Conservation (phyloP, 1,284 basidiomycete species). For the Ceratobasidium sp. region DNA sequence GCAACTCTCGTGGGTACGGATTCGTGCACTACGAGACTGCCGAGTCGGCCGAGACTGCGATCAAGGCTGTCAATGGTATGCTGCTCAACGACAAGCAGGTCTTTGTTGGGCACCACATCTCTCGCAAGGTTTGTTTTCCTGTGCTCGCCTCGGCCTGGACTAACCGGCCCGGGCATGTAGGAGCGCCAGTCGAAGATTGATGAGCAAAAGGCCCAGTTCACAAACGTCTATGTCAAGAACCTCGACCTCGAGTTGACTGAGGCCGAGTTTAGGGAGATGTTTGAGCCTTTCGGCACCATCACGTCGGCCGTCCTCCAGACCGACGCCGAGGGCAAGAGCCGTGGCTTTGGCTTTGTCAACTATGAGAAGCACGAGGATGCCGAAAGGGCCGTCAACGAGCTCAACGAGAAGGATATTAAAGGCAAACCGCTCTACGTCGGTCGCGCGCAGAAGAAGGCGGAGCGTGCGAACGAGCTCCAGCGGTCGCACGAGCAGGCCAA, state of each 20-base stretch:
- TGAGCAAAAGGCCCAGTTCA: constrained; percentile 95
- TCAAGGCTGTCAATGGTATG: constrained; percentile 99
- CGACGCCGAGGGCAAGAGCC: constrained; percentile 89
- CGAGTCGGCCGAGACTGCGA: constrained; percentile 94
- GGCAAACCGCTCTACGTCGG: constrained; percentile 95
- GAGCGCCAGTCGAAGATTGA: constrained; percentile 98
- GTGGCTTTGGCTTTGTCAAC: constrained; percentile 99
- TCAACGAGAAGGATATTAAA: constrained; percentile 87
- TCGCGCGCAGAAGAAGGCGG: constrained; percentile 98
- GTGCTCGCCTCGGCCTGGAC: background rate
- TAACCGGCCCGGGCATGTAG: constrained; percentile 52
- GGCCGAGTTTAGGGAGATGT: constrained; percentile 87
- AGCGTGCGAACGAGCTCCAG: constrained; percentile 97
- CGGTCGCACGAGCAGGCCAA: constrained; percentile 94
- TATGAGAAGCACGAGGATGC: constrained; percentile 93
- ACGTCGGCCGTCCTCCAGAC: constrained; percentile 85
- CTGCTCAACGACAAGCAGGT: constrained; percentile 99
- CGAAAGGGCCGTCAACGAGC: constrained; percentile 84
- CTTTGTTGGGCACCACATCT: constrained; percentile 97
- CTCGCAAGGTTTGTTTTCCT: constrained; percentile 76
- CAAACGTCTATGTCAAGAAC: constrained; percentile 99
- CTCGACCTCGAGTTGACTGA: constrained; percentile 84
- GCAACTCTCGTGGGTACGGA: constrained; percentile 94
- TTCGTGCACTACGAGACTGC: constrained; percentile 99
- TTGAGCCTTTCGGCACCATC: constrained; percentile 80